Conservation (phyloP, 495 filamentous ascomycete genomes). For the Bombardia bombarda region DNA sequence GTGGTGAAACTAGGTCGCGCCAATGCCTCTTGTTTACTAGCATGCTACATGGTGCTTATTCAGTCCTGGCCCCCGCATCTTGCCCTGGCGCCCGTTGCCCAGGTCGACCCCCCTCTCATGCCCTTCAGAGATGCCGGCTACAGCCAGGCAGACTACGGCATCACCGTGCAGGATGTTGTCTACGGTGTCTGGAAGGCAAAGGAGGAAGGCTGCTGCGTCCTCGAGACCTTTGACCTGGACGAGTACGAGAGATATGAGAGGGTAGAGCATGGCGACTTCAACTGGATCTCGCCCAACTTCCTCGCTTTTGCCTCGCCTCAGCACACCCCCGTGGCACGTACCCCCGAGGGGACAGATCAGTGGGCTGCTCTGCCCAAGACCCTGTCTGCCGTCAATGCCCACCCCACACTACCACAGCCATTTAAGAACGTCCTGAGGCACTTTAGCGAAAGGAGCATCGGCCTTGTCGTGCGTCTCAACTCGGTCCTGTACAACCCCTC, state of each 20-base stretch:
- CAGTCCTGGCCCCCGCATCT: constrained; percentile 97
- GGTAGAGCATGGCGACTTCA: constrained; percentile 98
- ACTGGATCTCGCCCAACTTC: constrained; percentile 94
- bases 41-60: constrained; percentile 97
- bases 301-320: constrained; percentile 95
- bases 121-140: constrained; percentile 98
- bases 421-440: constrained; percentile 95
- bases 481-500: constrained; percentile 91
- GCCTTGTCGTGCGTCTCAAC: constrained; percentile 90
- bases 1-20: constrained; percentile 53
- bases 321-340: constrained; percentile 61
- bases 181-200: constrained; percentile 99
- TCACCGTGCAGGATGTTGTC: constrained; percentile 93
- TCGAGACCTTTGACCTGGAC: constrained; percentile 87
- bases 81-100: constrained; percentile 91
- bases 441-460: constrained; percentile 78
- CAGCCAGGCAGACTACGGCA: constrained; percentile 91
- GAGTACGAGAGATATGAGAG: constrained; percentile 96
- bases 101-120: constrained; percentile 95
- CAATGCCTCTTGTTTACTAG: constrained; percentile 92
- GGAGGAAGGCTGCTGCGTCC: constrained; percentile 77
- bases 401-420: constrained; percentile 59
- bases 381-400: constrained; percentile 52
- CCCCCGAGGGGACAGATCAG: constrained; percentile 59
- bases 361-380: constrained; percentile 66